Conservation (phyloP, 2,329 filamentous ascomycete species). For the Thermochaetoides dissita region DNA sequence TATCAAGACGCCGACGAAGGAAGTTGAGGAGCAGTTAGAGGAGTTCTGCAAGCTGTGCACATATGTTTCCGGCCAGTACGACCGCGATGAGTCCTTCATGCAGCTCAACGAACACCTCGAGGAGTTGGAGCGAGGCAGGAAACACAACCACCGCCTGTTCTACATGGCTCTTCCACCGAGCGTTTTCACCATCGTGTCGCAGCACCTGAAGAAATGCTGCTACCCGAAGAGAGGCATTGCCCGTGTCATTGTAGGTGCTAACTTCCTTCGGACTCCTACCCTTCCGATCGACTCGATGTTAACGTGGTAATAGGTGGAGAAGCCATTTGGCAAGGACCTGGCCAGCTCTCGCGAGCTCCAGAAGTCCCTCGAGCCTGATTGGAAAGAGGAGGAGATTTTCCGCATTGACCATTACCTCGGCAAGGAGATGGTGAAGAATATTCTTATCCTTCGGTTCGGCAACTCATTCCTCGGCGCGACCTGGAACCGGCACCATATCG, state of each 20-base stretch:
- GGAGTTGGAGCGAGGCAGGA: constrained; percentile 66
- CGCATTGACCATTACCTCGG: constrained; percentile 98
- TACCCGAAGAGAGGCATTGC: constrained; percentile 85
- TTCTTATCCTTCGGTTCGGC: constrained; percentile 91
- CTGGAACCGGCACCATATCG: constrained; percentile 98
- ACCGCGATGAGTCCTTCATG: constrained; percentile 88
- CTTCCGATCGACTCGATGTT: constrained; percentile 8
- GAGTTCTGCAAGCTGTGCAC: constrained; percentile 80
- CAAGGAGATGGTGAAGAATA: constrained; percentile 99
- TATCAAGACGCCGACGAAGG: constrained; percentile 97
- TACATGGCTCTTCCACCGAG: constrained; percentile 98
- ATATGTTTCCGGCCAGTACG: constrained; percentile 95
- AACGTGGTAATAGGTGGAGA: constrained; percentile 63
- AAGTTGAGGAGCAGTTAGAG: constrained; percentile 86
- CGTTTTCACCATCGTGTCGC: constrained; percentile 94
- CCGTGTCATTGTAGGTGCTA: constrained; percentile 66
- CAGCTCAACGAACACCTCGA: constrained; percentile 73
- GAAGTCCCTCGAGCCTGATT: constrained; percentile 88
- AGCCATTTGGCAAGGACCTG: constrained; percentile 96
- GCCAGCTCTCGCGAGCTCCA: constrained; percentile 88
- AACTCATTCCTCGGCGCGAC: constrained; percentile 98
- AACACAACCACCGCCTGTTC: constrained; percentile 84
- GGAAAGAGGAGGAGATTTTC: constrained; percentile 98
- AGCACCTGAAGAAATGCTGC: constrained; percentile 94
- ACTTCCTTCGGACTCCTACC: not conserved